Conservation (phyloP, 2,329 filamentous ascomycete species). For the Claviceps humidiphila region DNA sequence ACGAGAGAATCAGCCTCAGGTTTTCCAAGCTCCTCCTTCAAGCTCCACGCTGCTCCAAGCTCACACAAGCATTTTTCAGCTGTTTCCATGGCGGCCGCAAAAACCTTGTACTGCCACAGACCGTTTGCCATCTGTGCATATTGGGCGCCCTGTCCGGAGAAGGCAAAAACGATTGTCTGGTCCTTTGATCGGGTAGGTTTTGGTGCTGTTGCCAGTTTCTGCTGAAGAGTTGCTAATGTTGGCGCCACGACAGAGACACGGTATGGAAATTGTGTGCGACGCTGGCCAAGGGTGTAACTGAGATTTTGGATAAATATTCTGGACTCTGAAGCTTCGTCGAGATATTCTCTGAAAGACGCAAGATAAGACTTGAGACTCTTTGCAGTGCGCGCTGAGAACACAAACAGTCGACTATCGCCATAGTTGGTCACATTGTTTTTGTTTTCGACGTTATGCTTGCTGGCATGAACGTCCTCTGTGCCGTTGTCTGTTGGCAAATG, state of each 20-base stretch:
- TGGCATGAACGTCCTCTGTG: neutral
- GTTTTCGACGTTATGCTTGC: neutral
- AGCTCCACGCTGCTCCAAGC: neutral
- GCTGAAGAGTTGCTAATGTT: constrained; percentile 11
- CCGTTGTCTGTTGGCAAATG: neutral
- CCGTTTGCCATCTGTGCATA: constrained; percentile 10
- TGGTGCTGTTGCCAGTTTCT: constrained; percentile 5
- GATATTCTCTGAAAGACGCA: constrained; percentile 12
- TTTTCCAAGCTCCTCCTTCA: neutral
- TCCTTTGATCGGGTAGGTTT: neutral
- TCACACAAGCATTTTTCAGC: neutral
- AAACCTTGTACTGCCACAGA: neutral
- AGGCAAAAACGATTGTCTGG: constrained; percentile 12
- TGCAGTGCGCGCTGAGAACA: constrained; percentile 8
- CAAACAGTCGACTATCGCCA: constrained; percentile 7
- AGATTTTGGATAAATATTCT: constrained; percentile 9
- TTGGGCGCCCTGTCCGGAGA: constrained; percentile 22
- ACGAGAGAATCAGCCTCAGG: neutral
- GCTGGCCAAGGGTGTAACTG: constrained; percentile 16
- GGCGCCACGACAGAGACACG: constrained; percentile 12
- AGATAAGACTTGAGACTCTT: constrained; percentile 9
- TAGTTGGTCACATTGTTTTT: neutral
- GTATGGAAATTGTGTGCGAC: constrained; percentile 13
- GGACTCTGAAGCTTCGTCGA: constrained; percentile 4
- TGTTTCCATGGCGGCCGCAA: neutral